A percentile compares a stretch with the other conserved stretches of the same genome.
Conservation (phyloP, 2,329 filamentous ascomycete species). For the Allantophomopsis cytisporea region DNA sequence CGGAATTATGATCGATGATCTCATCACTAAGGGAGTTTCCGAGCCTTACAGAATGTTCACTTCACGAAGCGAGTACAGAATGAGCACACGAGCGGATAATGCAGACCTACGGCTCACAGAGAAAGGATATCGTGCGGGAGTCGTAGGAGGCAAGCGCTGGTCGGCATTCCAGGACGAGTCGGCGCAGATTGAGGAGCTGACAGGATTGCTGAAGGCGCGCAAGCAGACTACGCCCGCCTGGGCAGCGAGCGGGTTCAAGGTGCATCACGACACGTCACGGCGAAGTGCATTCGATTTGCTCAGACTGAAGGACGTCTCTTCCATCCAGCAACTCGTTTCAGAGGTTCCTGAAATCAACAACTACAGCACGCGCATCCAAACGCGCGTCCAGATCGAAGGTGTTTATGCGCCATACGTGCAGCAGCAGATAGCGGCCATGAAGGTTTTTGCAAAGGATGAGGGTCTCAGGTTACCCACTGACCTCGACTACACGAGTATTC, state of each 20-base stretch:
- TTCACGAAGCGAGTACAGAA: constrained; percentile 85
- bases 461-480: constrained; percentile 55
- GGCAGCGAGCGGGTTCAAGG: constrained; percentile 54
- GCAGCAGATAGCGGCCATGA: constrained; percentile 53
- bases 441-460: constrained; percentile 65
- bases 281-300: constrained; percentile 72
- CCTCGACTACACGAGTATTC: constrained; percentile 62
- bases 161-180: constrained; percentile 49
- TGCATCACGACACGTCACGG: constrained; percentile 50
- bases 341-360: constrained; percentile 40
- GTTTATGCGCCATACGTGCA: constrained; percentile 78
- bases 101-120: constrained; percentile 77
- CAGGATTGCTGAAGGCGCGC: constrained; percentile 40
- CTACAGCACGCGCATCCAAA: constrained; percentile 45
- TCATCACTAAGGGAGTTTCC: constrained; percentile 90
- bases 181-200: constrained; percentile 54
- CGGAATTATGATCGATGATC: constrained; percentile 96
- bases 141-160: constrained; percentile 75
- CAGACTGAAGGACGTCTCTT: constrained; percentile 42
- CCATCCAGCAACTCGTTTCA: constrained; percentile 39
- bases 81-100: constrained; percentile 86
- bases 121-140: constrained; percentile 62
- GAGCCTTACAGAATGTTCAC: constrained; percentile 99
- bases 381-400: constrained; percentile 68
- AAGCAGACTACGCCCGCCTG: constrained; percentile 49